Percentiles rank a stretch among this genome's conserved stretches.
Conservation (phyloP, 1,284 basidiomycete species). For the Peniophora sp. region DNA sequence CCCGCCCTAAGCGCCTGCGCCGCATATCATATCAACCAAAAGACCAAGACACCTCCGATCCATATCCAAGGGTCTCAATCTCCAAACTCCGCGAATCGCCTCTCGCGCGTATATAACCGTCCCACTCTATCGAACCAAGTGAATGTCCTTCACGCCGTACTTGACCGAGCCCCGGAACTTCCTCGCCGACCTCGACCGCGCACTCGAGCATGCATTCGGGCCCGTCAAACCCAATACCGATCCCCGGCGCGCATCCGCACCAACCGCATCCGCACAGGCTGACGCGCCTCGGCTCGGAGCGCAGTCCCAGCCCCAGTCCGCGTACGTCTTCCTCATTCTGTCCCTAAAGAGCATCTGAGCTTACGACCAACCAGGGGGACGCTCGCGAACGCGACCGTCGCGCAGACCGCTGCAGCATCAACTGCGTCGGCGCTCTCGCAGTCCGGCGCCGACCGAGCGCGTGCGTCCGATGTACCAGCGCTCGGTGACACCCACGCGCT, state of each 20-base stretch:
- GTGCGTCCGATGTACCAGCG: not conserved
- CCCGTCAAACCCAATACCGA: too few relatives aligned
- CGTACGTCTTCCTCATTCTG: too few relatives aligned
- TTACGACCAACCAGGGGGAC: not conserved
- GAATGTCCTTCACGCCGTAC: slow-evolving; percentile 1
- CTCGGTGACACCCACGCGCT: not conserved
- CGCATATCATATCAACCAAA: too few relatives aligned
- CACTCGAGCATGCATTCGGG: not conserved
- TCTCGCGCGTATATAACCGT: too few relatives aligned
- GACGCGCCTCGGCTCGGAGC: not conserved
- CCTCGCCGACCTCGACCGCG: slow-evolving; percentile 1
- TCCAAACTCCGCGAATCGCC: too few relatives aligned
- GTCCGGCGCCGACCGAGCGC: not conserved
- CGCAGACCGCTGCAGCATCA: not conserved
- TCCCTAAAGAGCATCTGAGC: not conserved
- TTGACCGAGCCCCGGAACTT: not conserved
- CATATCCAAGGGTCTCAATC: too few relatives aligned
- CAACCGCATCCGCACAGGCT: not conserved
- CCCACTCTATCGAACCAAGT: not conserved
- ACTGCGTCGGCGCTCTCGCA: not conserved
- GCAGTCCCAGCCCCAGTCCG: not conserved
- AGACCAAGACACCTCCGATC: too few relatives aligned
- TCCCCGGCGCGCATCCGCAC: not conserved
- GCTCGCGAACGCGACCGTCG: not conserved
- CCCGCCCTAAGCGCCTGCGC: too few relatives aligned